Base-by-base conservation (phyloP, 768 basidiomycete genomes). In the Xerocomus spinulosus region DNA sequence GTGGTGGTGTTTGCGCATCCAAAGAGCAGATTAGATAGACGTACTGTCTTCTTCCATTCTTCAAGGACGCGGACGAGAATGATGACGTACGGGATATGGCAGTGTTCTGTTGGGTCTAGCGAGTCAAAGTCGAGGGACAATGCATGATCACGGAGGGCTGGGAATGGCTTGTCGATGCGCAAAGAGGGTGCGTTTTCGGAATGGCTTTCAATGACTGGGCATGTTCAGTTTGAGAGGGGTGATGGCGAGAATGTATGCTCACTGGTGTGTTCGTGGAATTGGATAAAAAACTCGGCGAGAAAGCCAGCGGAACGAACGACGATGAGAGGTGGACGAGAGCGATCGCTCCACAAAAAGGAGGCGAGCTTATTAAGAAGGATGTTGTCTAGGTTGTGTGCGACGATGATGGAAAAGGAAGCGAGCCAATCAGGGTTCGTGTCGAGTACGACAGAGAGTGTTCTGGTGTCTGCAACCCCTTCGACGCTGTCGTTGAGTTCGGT, bases 401-500 rank as follows among this genome's bases (percentile, higher is more conserved):
- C 82, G 60, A 98, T 78, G 48, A 98, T 68, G 13, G 87, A 82
- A 63, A 85, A 94, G 5, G 76, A 73, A 9, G 73, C 62, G 44
- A 91, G 65, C 60, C 76, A 85, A 0, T 67, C 69, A 0, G 77
- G 75, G 42, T 83, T 69, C 5, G 48, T 45, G 35, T 76, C 74
- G 44, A 96, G 69, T 14, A 92, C 68, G 20, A 78, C 69, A 12
- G 78, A 68, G 41, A 91, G 66, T 46, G 74, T 70, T 59, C 78
- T 67, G 12, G 73, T 70, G 53, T 87, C 78, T 3, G 86, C 81
- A 35, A 66, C 59, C 2, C 89, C 91, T 44, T 83, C 73, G 5
- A 96, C 96, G 48, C 82, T 74, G 4, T 91, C 87, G 66, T 99
- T 99, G 37, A 99, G 80, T 67, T 97, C 96, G 4, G 72, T 62